Base-by-base conservation (phyloP, 2,329 filamentous ascomycete species). In the Fulvia fulva region DNA sequence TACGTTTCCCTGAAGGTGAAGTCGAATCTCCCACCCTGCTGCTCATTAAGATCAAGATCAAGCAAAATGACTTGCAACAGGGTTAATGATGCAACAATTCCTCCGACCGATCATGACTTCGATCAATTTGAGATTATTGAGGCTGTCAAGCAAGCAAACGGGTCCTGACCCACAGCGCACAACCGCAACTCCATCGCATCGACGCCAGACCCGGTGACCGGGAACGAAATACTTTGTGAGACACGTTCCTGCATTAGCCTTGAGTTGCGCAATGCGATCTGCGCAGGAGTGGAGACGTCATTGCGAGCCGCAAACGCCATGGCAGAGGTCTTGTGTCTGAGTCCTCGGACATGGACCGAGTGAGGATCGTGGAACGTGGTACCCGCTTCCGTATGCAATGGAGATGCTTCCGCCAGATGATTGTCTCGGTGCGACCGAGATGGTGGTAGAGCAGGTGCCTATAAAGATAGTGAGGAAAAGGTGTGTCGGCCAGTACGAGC, bases 241-340 rank as follows among this genome's bases (percentile, higher is more conserved):
- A 65, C 55, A 12, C 46, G 67, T 69, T 65, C 67, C 67, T 69
- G 67, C 67, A 67, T 68, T 68, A 68, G 65, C 60, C 44, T 52
- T 43, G n/a, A 43, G 58, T 67, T 69, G 66, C 67, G 67, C 66
- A 65, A 67, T 67, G 30, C 37, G 59, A 65, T 61, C 60, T 58
- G 55, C 62, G 55, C 58, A 43, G 51, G 45, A 57, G 61, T 64
- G 60, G 60, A 54, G 53, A 57, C 53, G 55, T 63, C 56, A 56
- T 53, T 56, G 55, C 55, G 57, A 63, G 62, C 58, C 53, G 58
- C 58, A 25, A 51, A 50, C 54, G 58, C 63, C 66, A 61, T 64
- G 60, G 63, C 55, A 54, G 47, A 43, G n/a, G 5, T 28, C 28
- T 62, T 58, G 57, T 65, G 55, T 60, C 44, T 58, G 49, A 53